Evolutionary conservation across 805 yeast genomes (phyloP), one percentile per base, ranked within the genome.

Genomic region (Blastobotrys parvus): DNA sequence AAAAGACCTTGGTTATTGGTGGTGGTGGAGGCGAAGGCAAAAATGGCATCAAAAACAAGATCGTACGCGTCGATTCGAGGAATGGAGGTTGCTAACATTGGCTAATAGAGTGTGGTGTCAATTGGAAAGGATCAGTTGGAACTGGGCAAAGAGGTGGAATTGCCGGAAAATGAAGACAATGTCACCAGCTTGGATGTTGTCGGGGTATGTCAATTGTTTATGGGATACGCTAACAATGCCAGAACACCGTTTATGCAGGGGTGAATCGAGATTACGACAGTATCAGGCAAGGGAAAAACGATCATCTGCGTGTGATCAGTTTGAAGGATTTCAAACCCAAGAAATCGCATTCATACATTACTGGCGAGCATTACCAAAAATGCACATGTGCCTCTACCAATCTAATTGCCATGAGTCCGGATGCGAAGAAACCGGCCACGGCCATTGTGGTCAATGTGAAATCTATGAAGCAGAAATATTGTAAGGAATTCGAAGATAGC

Each of bases 21-120:
- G 98, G 98, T 34, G 98, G 98, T 36, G 97, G 97, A 23, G 97
- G 97, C 20, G 94, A 86, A 60, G 95, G 95, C 7, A 80, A 79
- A 56, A 82, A 86, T 55, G 96, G 95, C 23, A 78, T 87, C 43
- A 83, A 89, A 33, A 90, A 90, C 62, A 86, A 83, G 59, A 66
- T 90, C 48, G 57, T 59, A 31, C 38, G 59, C 43, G 32, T 39
- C 29, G 27, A 31, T 10, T 25, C 21, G 16, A 5, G 10, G 29
- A 25, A 25, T 11, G 11, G 29, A 25, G 11, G 11, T n/a, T n/a
- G 11, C 29, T 25, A 25, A 25, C 29, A 25, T 25, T 3, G 21
- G 17, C 29, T 43, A 27, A 43, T 38, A 51, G 53, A 77, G 88
- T 3, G 81, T 82, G 2, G 60, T 82, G 34, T 63, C 74, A 38